Conservation (phyloP, 805 yeast genomes). For the Metschnikowia arizonensis region DNA sequence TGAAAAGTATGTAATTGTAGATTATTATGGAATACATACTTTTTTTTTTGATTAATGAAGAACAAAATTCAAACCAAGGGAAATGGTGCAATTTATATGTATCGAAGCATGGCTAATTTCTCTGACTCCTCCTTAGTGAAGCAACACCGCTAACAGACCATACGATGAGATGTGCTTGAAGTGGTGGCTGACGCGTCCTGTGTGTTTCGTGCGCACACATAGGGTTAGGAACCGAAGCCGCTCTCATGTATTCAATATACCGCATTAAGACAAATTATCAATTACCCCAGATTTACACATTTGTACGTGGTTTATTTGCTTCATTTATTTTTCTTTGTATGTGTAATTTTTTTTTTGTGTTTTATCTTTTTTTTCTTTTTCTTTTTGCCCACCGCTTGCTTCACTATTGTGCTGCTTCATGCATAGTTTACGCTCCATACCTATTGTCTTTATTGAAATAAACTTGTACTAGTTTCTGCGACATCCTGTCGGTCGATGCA, state of each 20-base stretch:
- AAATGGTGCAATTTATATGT: constrained; percentile 5
- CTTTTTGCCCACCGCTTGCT: too few species aligned
- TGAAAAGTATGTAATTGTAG: too few species aligned
- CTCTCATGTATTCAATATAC: constrained; percentile 3
- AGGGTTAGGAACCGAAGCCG: constrained; percentile 3
- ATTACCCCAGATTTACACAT: constrained; percentile 5
- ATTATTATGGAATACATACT: constrained; percentile 8
- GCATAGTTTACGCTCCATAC: background rate
- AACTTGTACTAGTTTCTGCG: background rate
- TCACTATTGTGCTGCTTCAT: too few species aligned
- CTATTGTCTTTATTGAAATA: background rate
- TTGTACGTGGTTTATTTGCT: background rate
- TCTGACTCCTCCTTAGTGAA: background rate
- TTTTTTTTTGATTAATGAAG: background rate
- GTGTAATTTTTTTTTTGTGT: too few species aligned
- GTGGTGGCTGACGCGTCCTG: constrained; percentile 3
- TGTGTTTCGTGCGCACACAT: background rate
- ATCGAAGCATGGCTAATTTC: background rate
- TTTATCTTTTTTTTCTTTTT: too few species aligned
- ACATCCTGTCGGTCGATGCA: background rate
- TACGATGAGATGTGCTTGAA: constrained; percentile 5
- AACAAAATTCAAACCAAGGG: background rate
- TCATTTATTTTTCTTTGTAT: too few species aligned
- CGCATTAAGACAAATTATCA: constrained; percentile 2
- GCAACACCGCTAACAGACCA: constrained; percentile 1